phyloP scores from a whole-genome alignment of 1,139 yeast genomes.

The Taiozyma sp. region DNA sequence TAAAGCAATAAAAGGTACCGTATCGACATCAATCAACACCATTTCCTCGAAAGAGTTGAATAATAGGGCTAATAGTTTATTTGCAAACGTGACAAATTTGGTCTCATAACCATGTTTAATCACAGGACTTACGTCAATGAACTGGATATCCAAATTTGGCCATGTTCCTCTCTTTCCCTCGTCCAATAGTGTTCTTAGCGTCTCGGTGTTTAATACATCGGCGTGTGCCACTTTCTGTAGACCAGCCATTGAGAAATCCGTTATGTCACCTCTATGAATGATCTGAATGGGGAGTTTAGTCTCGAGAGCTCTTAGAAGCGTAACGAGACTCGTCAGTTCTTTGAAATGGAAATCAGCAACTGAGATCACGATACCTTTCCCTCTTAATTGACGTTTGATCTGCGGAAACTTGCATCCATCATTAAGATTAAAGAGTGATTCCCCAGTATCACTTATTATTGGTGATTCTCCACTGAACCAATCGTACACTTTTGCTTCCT shows the following conservation, averaged over 20 bases:
- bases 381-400: slow-evolving; percentile 21
- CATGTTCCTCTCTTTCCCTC: not conserved
- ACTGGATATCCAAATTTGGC: slow-evolving; percentile 30
- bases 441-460: not conserved
- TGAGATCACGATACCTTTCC: slow-evolving; percentile 48
- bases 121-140: slow-evolving; percentile 37
- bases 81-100: slow-evolving; percentile 38
- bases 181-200: not conserved
- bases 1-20: slow-evolving; percentile 37
- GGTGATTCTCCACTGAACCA: not conserved
- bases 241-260: slow-evolving; percentile 20
- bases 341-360: slow-evolving; percentile 40
- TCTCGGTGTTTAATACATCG: not conserved
- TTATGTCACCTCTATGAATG: slow-evolving; percentile 39
- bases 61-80: slow-evolving; percentile 45
- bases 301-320: slow-evolving; percentile 40
- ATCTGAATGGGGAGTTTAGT: slow-evolving; percentile 52
- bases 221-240: not conserved
- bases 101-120: slow-evolving; percentile 27
- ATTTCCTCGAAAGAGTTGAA: slow-evolving; percentile 49
- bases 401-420: not conserved
- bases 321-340: slow-evolving; percentile 41
- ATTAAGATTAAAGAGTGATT: not conserved
- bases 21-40: slow-evolving; percentile 48
- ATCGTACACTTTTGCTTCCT: not conserved